Base-by-base conservation (phyloP, 768 basidiomycete species). In the Russula olivacea region DNA sequence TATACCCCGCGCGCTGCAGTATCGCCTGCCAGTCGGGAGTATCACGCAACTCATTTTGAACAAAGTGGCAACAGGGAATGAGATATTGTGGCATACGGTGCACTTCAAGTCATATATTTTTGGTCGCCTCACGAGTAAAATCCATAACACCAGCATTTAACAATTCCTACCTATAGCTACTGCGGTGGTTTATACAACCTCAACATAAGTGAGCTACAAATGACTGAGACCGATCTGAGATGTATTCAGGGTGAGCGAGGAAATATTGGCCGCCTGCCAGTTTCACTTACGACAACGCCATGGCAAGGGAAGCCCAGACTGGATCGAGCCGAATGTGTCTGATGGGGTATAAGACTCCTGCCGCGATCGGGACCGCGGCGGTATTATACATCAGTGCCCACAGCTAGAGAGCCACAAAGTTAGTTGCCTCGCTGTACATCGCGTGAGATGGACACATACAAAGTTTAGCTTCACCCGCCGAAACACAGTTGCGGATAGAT, bases 231-330 rank as follows among this genome's bases (percentile, higher is more conserved):
- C 34, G 85, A 86, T 9, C 84, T 85, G 12, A 25, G 61, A n/a
- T 36, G 61, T n/a, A 21, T 10, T 14, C 19, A 30, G 49, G 41
- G 38, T 60, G 48, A 61, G 59, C 9, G 14, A 62, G 15, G 23
- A 21, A 47, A 5, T 23, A 15, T 15, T 2, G 23, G 12, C 23
- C 11, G 11, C 25, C 55, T 69, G 25, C 68, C 54, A 19, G 45
- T n/a, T 19, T 7, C 8, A 52, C 58, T 43, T 68, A 86, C 84
- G 85, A 87, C 59, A 89, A 72, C 28, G 89, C 89, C 90, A 91
- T 92, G 0, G 87, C 84, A 11, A 91, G 73, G 0, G 89, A 88
- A 12, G 87, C 84, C 89, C 89, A 92, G 2, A 91, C 88, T 3
- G 92, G 90, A 40, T 77, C 78, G 58, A 85, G 83, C 61, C 87